A percentile compares a stretch with the other conserved stretches of the same genome.
Conservation (phyloP, 306 rosid genomes). For the Malus orientalis region DNA sequence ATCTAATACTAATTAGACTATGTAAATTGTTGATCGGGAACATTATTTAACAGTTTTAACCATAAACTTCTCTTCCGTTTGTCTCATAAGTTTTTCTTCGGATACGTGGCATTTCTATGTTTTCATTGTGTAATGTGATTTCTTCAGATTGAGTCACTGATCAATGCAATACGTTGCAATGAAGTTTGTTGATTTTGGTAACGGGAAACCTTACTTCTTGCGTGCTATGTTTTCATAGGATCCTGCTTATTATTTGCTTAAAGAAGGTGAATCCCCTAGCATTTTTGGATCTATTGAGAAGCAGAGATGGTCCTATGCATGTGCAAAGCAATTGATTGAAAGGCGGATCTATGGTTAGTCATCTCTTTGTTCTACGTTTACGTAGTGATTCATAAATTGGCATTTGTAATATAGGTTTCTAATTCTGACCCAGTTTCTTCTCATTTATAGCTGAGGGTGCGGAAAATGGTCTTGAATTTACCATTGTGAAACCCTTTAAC, state of each 20-base stretch:
- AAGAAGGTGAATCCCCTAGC: no score
- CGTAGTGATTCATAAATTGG: not conserved
- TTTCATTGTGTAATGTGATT: not conserved
- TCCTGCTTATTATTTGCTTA: constrained; percentile 15
- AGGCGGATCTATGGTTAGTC: constrained; percentile 74
- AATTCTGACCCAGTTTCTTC: not conserved
- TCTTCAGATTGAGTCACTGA: not conserved
- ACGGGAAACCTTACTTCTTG: not conserved
- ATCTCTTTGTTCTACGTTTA: not conserved
- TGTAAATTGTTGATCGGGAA: not conserved
- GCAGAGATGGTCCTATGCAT: no score
- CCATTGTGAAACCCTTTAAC: constrained; percentile 88
- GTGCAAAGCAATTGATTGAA: constrained; percentile 48
- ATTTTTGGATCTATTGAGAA: no score
- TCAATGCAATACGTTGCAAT: not conserved
- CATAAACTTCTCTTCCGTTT: no score
- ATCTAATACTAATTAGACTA: not conserved
- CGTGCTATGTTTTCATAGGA: constrained; percentile 40
- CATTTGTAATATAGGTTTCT: constrained; percentile 3
- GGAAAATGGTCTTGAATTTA: constrained; percentile 76
- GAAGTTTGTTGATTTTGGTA: not conserved
- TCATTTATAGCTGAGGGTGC: constrained; percentile 75
- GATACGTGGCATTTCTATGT: not conserved
- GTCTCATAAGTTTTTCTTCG: not conserved
- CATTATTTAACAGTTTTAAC: not conserved